These are phyloP conservation scores for Diplodia seriata DNA, from an alignment of 2,329 filamentous ascomycete genomes.

Conservation along the genomic window DNA sequence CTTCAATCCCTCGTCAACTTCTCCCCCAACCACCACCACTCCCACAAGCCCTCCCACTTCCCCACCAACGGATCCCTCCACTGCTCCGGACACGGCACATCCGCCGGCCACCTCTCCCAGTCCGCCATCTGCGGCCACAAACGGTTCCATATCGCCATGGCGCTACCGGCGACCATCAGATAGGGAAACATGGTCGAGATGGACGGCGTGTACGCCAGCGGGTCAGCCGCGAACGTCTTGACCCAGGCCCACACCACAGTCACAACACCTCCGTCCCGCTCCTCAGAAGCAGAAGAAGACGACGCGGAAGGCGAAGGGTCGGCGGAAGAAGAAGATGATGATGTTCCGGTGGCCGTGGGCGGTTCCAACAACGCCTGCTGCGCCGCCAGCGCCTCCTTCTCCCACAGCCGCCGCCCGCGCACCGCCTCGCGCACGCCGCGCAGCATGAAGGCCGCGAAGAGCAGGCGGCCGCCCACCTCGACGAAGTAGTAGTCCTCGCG, in stretches of 20 bases:
- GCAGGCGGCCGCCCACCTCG: background rate
- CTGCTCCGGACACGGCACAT: constrained; percentile 19
- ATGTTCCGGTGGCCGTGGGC: background rate
- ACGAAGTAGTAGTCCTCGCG: constrained; percentile 4
- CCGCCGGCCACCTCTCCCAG: constrained; percentile 1
- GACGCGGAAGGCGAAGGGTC: background rate
- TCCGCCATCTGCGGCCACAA: constrained; percentile 6
- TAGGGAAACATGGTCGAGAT: background rate
- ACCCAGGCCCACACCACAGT: background rate
- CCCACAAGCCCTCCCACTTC: constrained; percentile 4
- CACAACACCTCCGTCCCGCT: background rate
- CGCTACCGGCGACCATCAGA: background rate
- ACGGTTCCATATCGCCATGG: background rate
- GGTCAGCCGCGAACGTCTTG: background rate
- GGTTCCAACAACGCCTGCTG: constrained; percentile 3
- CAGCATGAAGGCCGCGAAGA: constrained; percentile 10
- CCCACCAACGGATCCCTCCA: constrained; percentile 15
- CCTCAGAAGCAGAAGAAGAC: background rate
- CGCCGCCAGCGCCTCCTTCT: constrained; percentile 7
- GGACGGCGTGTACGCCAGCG: constrained; percentile 9
- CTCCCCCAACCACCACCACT: constrained; percentile 8
- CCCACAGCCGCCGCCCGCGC: background rate
- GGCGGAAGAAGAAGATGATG: background rate
- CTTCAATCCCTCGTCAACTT: background rate
- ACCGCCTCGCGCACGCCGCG: background rate